Percentiles rank a stretch among this genome's conserved stretches.
Evolutionary conservation across 2,329 filamentous ascomycete genomes (phyloP).

Genomic region (Pestalotiopsis sp.): DNA sequence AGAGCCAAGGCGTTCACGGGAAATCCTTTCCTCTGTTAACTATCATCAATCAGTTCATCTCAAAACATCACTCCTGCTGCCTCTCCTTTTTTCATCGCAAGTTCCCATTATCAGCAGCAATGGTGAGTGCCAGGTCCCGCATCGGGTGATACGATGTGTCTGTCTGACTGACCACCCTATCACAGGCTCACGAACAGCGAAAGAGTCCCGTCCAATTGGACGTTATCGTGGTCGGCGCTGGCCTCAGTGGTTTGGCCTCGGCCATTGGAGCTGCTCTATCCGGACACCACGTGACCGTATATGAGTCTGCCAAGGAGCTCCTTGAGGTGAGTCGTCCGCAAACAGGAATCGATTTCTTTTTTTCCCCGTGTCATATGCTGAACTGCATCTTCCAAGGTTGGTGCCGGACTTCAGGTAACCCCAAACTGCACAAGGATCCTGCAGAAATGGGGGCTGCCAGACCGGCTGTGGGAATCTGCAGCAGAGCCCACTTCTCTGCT

Average conservation of each 20-base stretch:
- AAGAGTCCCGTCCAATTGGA: slow-evolving; percentile 26
- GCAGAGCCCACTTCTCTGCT: slow-evolving; percentile 49
- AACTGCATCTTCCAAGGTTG: slow-evolving; percentile 39
- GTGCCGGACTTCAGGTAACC: slow-evolving; percentile 56
- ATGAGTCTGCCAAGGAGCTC: slow-evolving; percentile 43
- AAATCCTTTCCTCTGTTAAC: neutral
- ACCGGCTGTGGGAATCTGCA: slow-evolving; percentile 40
- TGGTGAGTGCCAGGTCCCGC: neutral
- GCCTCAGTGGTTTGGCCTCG: slow-evolving; percentile 43
- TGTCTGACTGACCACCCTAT: neutral
- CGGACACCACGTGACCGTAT: slow-evolving; percentile 43
- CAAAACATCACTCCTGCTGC: neutral
- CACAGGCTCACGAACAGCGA: slow-evolving; percentile 6
- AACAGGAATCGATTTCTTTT: neutral
- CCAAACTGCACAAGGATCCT: slow-evolving; percentile 54
- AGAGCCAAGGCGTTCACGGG: neutral
- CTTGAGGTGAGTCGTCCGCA: slow-evolving; percentile 33
- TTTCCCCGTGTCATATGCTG: neutral
- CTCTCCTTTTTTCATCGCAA: neutral
- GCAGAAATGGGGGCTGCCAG: slow-evolving; percentile 51
- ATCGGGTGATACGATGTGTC: neutral
- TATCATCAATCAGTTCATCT: neutral
- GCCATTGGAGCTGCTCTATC: slow-evolving; percentile 40
- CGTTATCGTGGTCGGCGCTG: slow-evolving; percentile 45
- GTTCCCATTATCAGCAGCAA: neutral